Base-by-base conservation (phyloP, 1,284 basidiomycete species). In the Malassezia nana region DNA sequence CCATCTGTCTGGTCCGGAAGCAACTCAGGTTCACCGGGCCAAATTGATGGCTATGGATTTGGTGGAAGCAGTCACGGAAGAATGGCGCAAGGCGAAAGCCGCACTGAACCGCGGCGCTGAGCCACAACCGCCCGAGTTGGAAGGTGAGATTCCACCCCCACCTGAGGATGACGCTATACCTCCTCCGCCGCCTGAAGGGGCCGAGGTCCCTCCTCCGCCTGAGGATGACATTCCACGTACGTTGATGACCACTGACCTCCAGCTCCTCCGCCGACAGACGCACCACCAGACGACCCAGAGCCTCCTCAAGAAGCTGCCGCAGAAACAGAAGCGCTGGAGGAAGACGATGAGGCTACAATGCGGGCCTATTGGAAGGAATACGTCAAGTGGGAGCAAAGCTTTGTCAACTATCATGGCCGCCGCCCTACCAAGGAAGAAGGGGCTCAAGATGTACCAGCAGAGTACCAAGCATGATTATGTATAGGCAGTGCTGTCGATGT, bases 291-390 rank as follows among this genome's bases (percentile, higher is more conserved):
- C 12, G 52, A 26, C 15, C 54, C 25, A 5, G 43, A 35, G 35
- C 56, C 26, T 10, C 54, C 54, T 6, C 20, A 26, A 9, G 42
- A 42, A 4, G 51, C 39, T 3, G 48, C 33, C 10, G 29, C 52
- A 16, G 43, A 39, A 12, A 41, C 24, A 12, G 28, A n/a, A 18
- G 58, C 51, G 39, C 55, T 61, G 20, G 64, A 69, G 29, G 62
- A 69, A 42, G 59, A 66, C 33, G 63, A 56, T 24, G 47, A 56
- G 15, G 49, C 29, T 6, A 55, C 66, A 1, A 57, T 74, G 22
- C 64, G 63, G 57, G 69, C 69, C 40, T 74, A 74, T 55, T 74
- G 71, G 71, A 60, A 63, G 9, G 71, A 74, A 52, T 74, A 74
- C 48, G 59, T 65, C 26, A 52, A 58, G 15, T 72, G 71, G 69